phyloP scores from a whole-genome alignment of 208 protist genomes.

The Porcisia deanei region DNA sequence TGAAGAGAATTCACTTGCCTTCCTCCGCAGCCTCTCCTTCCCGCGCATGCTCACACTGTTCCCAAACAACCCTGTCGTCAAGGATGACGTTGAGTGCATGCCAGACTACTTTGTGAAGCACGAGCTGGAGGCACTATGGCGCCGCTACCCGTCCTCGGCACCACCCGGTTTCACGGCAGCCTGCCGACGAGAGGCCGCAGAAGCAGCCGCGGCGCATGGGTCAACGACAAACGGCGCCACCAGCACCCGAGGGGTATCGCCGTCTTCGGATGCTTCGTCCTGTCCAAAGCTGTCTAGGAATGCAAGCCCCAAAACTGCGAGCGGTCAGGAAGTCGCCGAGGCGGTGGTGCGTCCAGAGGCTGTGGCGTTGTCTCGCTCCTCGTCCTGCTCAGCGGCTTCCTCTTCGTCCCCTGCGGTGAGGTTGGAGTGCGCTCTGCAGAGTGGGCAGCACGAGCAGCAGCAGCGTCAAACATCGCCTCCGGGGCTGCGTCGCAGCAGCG shows the following conservation, averaged over 20 bases:
- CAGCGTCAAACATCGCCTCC: neutral
- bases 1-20: conserved; percentile 49
- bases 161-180: conserved; percentile 26
- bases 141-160: conserved; percentile 27
- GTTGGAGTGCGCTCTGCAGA: neutral
- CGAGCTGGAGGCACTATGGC: conserved; percentile 38
- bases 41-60: conserved; percentile 73
- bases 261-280: neutral
- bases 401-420: neutral
- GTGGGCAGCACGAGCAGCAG: neutral
- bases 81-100: conserved; percentile 49
- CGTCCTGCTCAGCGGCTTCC: neutral
- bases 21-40: conserved; percentile 51
- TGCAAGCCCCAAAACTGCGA: neutral
- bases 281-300: neutral
- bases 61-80: conserved; percentile 50
- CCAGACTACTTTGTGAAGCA: conserved; percentile 36
- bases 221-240: neutral
- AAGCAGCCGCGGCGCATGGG: conserved; percentile 4
- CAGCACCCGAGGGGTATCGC: neutral
- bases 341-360: neutral
- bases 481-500: conserved; percentile 2
- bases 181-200: conserved; percentile 19
- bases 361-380: neutral
- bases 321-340: neutral